Evolutionary conservation across 2,329 filamentous ascomycete species (phyloP).

Genomic region (Pseudocercospora macadamiae): DNA sequence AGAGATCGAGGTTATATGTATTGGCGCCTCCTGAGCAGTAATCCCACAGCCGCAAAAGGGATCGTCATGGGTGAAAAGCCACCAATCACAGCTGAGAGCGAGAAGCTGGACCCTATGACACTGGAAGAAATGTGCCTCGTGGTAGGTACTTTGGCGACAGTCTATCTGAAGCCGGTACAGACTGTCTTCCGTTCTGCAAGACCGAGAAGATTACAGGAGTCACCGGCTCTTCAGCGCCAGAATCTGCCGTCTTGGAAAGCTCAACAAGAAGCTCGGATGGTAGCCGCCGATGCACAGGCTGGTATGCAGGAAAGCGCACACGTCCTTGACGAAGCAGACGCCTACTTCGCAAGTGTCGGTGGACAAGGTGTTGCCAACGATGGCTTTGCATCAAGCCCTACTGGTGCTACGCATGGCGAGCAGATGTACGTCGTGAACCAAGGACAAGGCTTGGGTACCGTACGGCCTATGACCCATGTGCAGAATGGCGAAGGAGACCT

Average conservation of each 20-base stretch:
- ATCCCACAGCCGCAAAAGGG: conserved; percentile 80
- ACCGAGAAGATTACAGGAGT: conserved; percentile 76
- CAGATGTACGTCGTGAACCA: conserved; percentile 74
- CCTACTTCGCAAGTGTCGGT: conserved; percentile 78
- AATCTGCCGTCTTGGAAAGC: conserved; percentile 62
- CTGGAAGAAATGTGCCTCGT: conserved; percentile 97
- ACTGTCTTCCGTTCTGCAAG: conserved; percentile 92
- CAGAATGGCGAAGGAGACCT: conserved; percentile 47
- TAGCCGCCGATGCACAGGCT: conserved; percentile 27
- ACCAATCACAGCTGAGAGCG: conserved; percentile 91
- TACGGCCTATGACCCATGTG: conserved; percentile 69
- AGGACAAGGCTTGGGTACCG: conserved; percentile 74
- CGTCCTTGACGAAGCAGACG: conserved; percentile 75
- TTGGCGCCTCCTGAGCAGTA: conserved; percentile 92
- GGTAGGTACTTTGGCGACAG: conserved; percentile 92
- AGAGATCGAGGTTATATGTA: conserved; percentile 99
- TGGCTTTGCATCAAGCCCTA: conserved; percentile 47
- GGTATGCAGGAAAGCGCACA: conserved; percentile 25
- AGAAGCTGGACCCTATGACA: conserved; percentile 87
- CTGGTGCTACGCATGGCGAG: conserved; percentile 42
- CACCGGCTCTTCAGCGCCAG: conserved; percentile 80
- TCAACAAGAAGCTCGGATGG: conserved; percentile 32
- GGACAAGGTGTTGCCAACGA: conserved; percentile 70
- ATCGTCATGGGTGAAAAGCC: conserved; percentile 98
- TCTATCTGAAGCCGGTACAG: conserved; percentile 96